Base-by-base conservation (phyloP, 106 monocot genomes). In the Cymbidium sinense region DNA sequence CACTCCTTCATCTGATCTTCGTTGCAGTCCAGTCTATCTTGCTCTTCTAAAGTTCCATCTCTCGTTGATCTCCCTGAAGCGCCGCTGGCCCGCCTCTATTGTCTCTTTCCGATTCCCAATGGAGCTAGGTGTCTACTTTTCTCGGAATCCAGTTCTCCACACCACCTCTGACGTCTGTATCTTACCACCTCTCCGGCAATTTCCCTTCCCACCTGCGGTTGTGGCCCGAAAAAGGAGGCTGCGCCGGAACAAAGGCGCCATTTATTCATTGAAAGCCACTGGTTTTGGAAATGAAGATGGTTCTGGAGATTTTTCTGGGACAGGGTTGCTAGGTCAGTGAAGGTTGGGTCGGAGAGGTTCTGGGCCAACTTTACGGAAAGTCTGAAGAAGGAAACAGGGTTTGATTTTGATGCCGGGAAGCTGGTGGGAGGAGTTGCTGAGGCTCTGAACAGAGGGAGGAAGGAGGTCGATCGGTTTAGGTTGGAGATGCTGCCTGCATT, bases 351-450 rank as follows among this genome's bases (percentile, higher is more conserved):
- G n/a, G 75, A 87, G 77, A 70, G 85, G 73, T 86, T 88, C 44
- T 34, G 74, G 10, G 62, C 64, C 8, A 81, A 77, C 29, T 86
- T 95, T 28, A 73, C 64, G 34, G 87, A 77, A 52, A 61, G 64
- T 34, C 35, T 92, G 19, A 84, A 71, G 77, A 84, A 86, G 87
- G 91, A 95, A 76, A 84, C 86, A 2, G 89, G 89, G 21, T 27
- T 91, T 34, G 91, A 95, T 85, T 17, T 76, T 18, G 84, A 65
- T 11, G 81, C 84, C 15, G 70, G 39, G 8, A 70, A 51, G 31
- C 72, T 62, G 83, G 69, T 81, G 27, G 72, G 43, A 23, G 70
- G 67, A 51, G 17, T 82, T 50, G 34, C 85, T 11, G 70, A 78
- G 25, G 82, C 47, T 7, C 76, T 52, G 19, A 73, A 51, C 52